phyloP scores from a whole-genome alignment of 2,329 filamentous ascomycete genomes.

The Colletotrichum plurivorum region DNA sequence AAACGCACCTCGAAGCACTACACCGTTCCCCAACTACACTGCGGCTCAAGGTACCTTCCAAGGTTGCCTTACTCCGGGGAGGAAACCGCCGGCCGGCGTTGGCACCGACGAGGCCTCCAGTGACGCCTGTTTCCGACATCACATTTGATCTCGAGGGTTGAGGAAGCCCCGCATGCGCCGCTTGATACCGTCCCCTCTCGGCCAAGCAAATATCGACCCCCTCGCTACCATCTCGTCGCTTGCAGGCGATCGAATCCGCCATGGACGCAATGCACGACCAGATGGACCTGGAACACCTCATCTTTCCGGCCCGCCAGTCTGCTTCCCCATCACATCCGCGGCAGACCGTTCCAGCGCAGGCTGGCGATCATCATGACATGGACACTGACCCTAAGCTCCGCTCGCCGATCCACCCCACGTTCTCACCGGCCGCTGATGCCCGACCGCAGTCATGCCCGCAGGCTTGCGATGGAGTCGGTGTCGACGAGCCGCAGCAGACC shows the following conservation, averaged over 20 bases:
- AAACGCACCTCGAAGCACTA: neutral
- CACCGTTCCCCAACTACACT: too few relatives aligned
- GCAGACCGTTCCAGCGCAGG: constrained; percentile 7
- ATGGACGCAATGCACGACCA: constrained; percentile 38
- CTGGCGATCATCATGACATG: constrained; percentile 27
- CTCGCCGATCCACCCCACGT: constrained; percentile 41
- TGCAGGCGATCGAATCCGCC: constrained; percentile 28
- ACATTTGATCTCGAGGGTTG: neutral
- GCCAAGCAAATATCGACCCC: neutral
- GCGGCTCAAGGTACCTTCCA: too few relatives aligned
- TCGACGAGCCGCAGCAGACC: constrained; percentile 22
- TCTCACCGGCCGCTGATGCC: constrained; percentile 46
- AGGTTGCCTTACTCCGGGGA: too few relatives aligned
- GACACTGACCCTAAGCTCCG: constrained; percentile 40
- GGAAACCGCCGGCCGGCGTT: neutral
- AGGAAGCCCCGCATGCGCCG: constrained; percentile 2
- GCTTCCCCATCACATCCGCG: constrained; percentile 40
- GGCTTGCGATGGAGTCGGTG: constrained; percentile 4
- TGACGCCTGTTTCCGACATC: neutral
- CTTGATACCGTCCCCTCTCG: constrained; percentile 2
- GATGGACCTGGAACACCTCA: constrained; percentile 50
- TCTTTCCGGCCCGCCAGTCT: constrained; percentile 52
- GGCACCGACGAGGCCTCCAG: neutral
- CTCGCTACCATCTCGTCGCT: constrained; percentile 25
- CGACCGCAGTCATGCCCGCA: constrained; percentile 41